A percentile compares a stretch with the other conserved stretches of the same genome.
These are phyloP conservation scores for Ecytonucleospora hepatopenaei DNA, from an alignment of 371 early-diverging fungal species.

Conservation along the genomic window DNA sequence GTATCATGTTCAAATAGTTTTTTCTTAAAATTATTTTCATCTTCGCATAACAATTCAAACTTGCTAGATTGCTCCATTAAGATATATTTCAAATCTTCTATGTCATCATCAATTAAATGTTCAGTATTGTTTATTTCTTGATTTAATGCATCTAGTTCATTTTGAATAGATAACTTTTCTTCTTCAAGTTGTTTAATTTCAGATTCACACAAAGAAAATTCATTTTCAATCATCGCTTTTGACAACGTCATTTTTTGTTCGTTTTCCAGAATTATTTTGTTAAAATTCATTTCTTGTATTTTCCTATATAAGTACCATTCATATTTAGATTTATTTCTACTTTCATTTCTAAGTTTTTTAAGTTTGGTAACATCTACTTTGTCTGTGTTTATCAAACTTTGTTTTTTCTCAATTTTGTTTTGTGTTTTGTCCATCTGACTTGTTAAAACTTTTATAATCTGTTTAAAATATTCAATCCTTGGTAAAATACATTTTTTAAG, in stretches of 20 bases:
- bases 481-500: slow-evolving; percentile 24
- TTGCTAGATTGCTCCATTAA: background rate
- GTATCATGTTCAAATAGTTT: slow-evolving; percentile 4
- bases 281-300: slow-evolving; percentile 43
- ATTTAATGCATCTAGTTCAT: background rate
- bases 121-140: background rate
- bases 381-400: slow-evolving; percentile 18
- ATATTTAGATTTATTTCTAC: slow-evolving; percentile 36
- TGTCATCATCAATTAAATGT: background rate
- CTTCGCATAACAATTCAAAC: slow-evolving; percentile 1
- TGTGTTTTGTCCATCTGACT: slow-evolving; percentile 27
- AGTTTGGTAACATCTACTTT: slow-evolving; percentile 14
- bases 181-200: slow-evolving; percentile 18
- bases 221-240: slow-evolving; percentile 1
- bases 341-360: slow-evolving; percentile 33
- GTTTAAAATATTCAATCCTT: slow-evolving; percentile 30
- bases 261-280: slow-evolving; percentile 25
- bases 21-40: background rate
- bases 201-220: background rate
- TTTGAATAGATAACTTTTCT: background rate
- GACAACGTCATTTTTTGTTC: slow-evolving; percentile 8
- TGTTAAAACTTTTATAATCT: slow-evolving; percentile 22
- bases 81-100: background rate
- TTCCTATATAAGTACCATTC: slow-evolving; percentile 47
- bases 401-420: slow-evolving; percentile 13